Evolutionary conservation across 164 flowering plant species (phyloP), one percentile per base, ranked within the genome.

Genomic region (Piper longum): DNA sequence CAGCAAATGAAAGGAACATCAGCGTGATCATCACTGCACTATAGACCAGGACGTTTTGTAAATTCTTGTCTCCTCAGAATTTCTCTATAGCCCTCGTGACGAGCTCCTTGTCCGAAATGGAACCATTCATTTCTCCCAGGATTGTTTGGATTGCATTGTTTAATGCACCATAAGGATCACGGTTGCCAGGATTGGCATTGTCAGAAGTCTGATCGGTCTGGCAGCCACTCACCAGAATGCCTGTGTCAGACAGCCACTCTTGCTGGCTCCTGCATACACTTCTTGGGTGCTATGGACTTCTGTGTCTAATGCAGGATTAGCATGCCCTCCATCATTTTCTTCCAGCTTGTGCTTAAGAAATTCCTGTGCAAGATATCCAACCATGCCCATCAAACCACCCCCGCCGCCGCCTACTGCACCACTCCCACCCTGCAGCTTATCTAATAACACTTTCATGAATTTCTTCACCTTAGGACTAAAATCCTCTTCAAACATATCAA

Each of bases 381-480:
- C 83, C 74, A 81, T 80, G 18, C 91, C 84, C 77, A 88, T 16
- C 54, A 92, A 71, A 4, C 96, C 95, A 43, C 95, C 83, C 16
- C 77, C 63, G 1, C 67, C 77, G 4, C 81, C 80, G 12, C 70
- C 69, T 69, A 56, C 82, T 4, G 74, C 67, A 1, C 76, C 76
- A 2, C 71, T 71, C 7, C 80, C 79, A 8, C 72, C 68, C 26
- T 84, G 83, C 44, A 89, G 83, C 60, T 85, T 89, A 73, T 67
- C 56, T 67, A 93, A 18, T 13, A 89, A 69, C 8, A 89, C 79
- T 40, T 86, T 86, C 97, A 89, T 89, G 76, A 93, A 89, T 69
- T 93, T 93, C 86, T 93, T 93, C 64, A 93, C 95, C 78, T 93
- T 93, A 2, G 95, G 98, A 64, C 97, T 92, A 0, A 96, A 59